Conservation (phyloP, 768 basidiomycete genomes). For the Tulasnella sp. region DNA sequence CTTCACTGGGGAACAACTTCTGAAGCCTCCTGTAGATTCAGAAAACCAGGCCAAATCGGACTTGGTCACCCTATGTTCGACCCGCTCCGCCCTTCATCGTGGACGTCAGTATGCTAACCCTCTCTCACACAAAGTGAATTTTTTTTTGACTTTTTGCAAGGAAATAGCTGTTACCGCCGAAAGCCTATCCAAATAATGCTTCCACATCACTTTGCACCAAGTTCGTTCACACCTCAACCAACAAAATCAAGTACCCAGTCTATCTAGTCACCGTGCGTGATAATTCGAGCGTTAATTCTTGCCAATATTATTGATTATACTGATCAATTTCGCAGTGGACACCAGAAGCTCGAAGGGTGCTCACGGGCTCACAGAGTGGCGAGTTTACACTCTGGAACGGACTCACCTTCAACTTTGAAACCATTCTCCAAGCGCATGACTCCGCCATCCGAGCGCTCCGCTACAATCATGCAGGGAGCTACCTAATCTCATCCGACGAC, state of each 20-base stretch:
- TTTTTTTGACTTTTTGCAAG: slow-evolving; percentile 21
- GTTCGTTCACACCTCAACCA: slow-evolving; percentile 96
- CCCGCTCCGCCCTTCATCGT: slow-evolving; percentile 82
- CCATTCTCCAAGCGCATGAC: slow-evolving; percentile 98
- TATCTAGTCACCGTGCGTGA: slow-evolving; percentile 80
- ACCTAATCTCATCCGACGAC: slow-evolving; percentile 87
- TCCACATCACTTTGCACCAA: slow-evolving; percentile 94
- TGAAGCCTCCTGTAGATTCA: slow-evolving; percentile 38
- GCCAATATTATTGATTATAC: background rate
- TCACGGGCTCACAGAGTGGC: slow-evolving; percentile 92
- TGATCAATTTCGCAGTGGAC: slow-evolving; percentile 62
- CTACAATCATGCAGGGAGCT: slow-evolving; percentile 89
- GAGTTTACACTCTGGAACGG: slow-evolving; percentile 99
- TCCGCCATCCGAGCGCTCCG: slow-evolving; percentile 79
- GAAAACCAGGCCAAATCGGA: slow-evolving; percentile 68
- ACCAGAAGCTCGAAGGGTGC: slow-evolving; percentile 82
- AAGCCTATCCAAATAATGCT: slow-evolving; percentile 82
- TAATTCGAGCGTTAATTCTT: too few relatives aligned
- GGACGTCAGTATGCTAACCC: slow-evolving; percentile 44
- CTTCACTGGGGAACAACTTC: background rate
- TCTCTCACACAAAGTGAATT: background rate
- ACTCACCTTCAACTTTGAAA: slow-evolving; percentile 98
- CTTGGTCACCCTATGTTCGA: slow-evolving; percentile 64
- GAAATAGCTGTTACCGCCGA: slow-evolving; percentile 80
- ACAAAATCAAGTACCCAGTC: slow-evolving; percentile 95